These are phyloP conservation scores for Sporisorium iseilematis-ciliati DNA, from an alignment of 1,284 basidiomycete genomes.

Conservation along the genomic window DNA sequence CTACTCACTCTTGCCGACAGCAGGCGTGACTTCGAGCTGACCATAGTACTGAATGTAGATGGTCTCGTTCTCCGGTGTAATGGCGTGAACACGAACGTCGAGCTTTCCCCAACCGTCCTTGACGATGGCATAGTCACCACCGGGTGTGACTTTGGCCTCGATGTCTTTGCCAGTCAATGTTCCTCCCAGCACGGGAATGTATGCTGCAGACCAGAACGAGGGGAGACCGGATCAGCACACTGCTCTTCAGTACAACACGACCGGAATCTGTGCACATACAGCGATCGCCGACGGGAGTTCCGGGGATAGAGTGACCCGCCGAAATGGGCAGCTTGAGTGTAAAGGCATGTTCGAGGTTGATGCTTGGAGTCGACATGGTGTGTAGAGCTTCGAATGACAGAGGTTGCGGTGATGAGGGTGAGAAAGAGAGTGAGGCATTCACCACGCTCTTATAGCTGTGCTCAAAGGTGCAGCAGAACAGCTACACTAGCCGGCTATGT, in stretches of 20 bases:
- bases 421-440: not conserved
- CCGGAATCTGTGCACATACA: conserved; percentile 14
- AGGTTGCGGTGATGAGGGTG: conserved; percentile 4
- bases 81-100: conserved; percentile 42
- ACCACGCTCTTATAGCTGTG: not conserved
- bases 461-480: not conserved
- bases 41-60: conserved; percentile 48
- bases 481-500: no score
- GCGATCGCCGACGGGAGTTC: conserved; percentile 39
- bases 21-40: conserved; percentile 33
- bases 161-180: conserved; percentile 30
- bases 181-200: conserved; percentile 32
- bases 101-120: conserved; percentile 47
- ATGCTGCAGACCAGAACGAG: conserved; percentile 10
- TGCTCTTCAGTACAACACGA: not conserved
- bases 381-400: not conserved
- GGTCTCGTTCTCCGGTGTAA: conserved; percentile 31
- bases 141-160: conserved; percentile 35
- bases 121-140: conserved; percentile 43
- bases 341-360: conserved; percentile 44
- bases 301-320: conserved; percentile 6
- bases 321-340: conserved; percentile 32
- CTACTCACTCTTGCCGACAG: conserved; percentile 30
- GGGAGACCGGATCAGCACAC: not conserved
- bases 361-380: conserved; percentile 32